Evolutionary conservation across 305 asterid species (phyloP), one percentile per base, ranked within the genome.

Genomic region (Fraxinus latifolia): DNA sequence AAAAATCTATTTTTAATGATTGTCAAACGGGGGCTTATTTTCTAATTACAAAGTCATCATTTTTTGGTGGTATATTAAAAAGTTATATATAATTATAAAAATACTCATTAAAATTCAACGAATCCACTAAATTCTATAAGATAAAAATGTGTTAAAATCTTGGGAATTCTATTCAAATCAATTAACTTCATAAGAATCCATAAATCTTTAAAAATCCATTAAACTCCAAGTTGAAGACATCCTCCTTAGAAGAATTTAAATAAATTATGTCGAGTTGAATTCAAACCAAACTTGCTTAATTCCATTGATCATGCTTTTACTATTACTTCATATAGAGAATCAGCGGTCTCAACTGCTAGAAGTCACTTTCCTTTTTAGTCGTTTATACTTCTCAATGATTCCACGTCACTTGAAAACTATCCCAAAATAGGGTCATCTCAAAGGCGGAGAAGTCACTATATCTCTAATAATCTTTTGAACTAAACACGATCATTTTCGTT

Each of bases 1-100:
- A 34, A 4, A 33, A 4, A 33, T 0, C 5, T 33, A 0, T 34
- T 34, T 34, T 0, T 36, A 36, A 36, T 36, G 42, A 6, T 5
- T 6, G 9, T 36, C 42, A 36, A 36, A 36, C 9, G 42, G 42
- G 9, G 42, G 42, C 9, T 47, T 53, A 53, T 89, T 82, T 86
- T 53, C 65, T n/a, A n/a, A n/a, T 53, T n/a, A 53, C 9, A 5
- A 53, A 17, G 9, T 53, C 25, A 1, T 1, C n/a, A 5, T 53
- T 53, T 50, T 53, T 53, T 53, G 1, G 65, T 53, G 25, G 9
- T 5, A 17, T 53, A 53, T n/a, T 53, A 53, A n/a, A 3, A 53
- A 17, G 25, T 53, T n/a, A 53, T 1, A 17, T 53, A 5, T 53
- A n/a, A 53, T 53, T 53, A 17, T n/a, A 1, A 53, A 3, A 17